Evolutionary conservation across 1,139 yeast genomes (phyloP), one percentile per base, ranked within the genome.

Genomic region (Williopsis jadinii): DNA sequence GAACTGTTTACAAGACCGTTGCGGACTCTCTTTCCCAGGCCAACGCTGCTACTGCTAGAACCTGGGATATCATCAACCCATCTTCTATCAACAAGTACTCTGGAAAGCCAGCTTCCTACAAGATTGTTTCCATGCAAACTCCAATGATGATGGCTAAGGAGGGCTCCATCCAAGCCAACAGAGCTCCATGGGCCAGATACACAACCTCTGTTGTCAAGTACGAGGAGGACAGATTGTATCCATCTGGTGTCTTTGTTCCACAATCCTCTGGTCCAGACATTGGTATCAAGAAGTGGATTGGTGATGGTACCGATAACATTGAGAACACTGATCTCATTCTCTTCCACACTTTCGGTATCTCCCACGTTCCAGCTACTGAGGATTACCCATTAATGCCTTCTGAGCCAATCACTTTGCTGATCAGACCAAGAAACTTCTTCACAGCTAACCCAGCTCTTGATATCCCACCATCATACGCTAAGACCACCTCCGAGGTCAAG

Each of bases 311-410:
- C 9, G 87, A 73, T 40, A 61, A 62, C 15, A 67, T 83, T 56
- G 84, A 80, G 54, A 73, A 83, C 64, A 77, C 84, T 34, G 90
- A 83, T 59, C 72, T 83, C 49, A 71, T 83, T 39, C 65, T 80
- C 54, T 84, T 80, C 78, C 92, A 83, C 62, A 83, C 90, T 31
- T 84, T 84, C 59, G 94, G 94, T 56, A 75, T 84, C 51, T 80
- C 92, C 35, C 95, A 84, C 59, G 80, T 83, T 75, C 95, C 95
- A 47, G 80, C 90, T 11, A 92, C 94, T 47, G 94, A 84, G 67
- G 95, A 84, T 64, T 84, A 83, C 80, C 92, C 94, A 46, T 77
- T 84, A 52, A 84, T 84, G 94, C 94, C 94, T 39, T 82, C 88
- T 33, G 95, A 84, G 65, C 82, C 85, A 55, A 79, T 82, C 56